phyloP scores from a whole-genome alignment of 148 eudicot genomes.

The Rhododendron vialii region DNA sequence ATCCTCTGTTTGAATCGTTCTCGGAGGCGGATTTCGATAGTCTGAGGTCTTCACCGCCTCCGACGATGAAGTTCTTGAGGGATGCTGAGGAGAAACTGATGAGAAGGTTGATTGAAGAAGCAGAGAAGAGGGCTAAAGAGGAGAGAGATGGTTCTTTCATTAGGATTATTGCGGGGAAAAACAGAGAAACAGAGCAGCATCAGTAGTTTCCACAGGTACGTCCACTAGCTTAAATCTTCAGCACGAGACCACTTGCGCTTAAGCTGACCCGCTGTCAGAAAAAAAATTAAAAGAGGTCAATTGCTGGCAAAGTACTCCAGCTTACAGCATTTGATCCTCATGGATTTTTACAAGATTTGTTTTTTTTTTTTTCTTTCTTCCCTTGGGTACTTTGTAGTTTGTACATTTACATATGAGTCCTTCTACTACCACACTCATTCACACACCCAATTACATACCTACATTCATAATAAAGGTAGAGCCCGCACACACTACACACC shows the following conservation, averaged over 20 bases:
- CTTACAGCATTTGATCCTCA: conserved; percentile 8
- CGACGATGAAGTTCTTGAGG: conserved; percentile 81
- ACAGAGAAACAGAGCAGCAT: conserved; percentile 16
- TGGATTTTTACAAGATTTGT: neutral
- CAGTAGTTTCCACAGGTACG: conserved; percentile 49
- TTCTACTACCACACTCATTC: too few relatives aligned
- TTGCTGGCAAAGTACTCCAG: conserved; percentile 12
- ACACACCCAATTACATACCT: too few relatives aligned
- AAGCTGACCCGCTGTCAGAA: too few relatives aligned
- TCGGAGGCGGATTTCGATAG: conserved; percentile 45
- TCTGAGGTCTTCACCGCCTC: conserved; percentile 72
- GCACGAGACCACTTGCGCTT: too few relatives aligned
- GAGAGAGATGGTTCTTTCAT: conserved; percentile 32
- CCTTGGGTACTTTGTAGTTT: neutral
- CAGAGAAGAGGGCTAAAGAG: conserved; percentile 41
- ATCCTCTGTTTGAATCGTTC: conserved; percentile 71
- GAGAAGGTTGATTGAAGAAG: conserved; percentile 57
- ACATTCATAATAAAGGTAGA: too few relatives aligned
- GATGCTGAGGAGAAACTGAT: conserved; percentile 90
- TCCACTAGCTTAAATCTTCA: conserved; percentile 15
- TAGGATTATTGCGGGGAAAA: conserved; percentile 24
- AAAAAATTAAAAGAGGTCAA: too few relatives aligned
- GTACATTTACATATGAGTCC: neutral
- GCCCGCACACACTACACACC: too few relatives aligned
- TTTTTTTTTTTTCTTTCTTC: neutral